A percentile compares a stretch with the other conserved stretches of the same genome.
Evolutionary conservation across 2,329 filamentous ascomycete genomes (phyloP).

Genomic region (Penicillium polonicum): DNA sequence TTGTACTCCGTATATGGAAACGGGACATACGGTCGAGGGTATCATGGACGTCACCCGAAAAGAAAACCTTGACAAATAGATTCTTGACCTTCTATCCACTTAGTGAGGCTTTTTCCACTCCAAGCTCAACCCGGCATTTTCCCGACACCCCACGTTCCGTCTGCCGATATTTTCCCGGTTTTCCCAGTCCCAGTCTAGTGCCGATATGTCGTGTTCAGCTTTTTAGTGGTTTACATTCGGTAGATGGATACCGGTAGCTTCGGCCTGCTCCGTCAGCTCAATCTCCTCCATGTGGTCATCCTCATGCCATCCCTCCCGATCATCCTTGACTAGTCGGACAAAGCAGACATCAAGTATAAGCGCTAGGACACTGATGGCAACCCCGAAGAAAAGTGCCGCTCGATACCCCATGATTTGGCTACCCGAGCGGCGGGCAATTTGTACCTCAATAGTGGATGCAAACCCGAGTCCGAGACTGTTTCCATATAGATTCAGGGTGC

Average conservation of each 20-base stretch:
- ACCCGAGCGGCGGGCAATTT: constrained; percentile 20
- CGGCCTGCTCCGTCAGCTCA: constrained; percentile 14
- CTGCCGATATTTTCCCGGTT: constrained; percentile 3
- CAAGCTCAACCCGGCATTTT: not conserved
- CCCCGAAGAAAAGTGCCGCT: constrained; percentile 33
- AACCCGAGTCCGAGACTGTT: constrained; percentile 47
- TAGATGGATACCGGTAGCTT: constrained; percentile 9
- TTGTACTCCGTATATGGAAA: not conserved
- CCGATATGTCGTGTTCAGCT: not conserved
- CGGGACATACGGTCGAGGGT: not conserved
- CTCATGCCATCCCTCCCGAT: constrained; percentile 34
- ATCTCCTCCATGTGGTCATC: constrained; percentile 15
- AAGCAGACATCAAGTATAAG: constrained; percentile 32
- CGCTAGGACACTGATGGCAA: constrained; percentile 30
- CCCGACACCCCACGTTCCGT: constrained; percentile 3
- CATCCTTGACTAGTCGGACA: constrained; percentile 35
- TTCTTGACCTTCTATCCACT: not conserved
- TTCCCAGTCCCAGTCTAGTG: too few species aligned
- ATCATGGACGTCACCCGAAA: not conserved
- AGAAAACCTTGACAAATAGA: constrained; percentile 5
- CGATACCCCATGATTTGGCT: constrained; percentile 31
- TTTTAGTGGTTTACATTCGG: not conserved
- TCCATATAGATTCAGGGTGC: constrained; percentile 47
- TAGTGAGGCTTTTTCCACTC: not conserved
- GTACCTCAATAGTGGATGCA: constrained; percentile 42